Evolutionary conservation across 2,329 filamentous ascomycete species (phyloP).

Genomic region (Cercospora sp.): DNA sequence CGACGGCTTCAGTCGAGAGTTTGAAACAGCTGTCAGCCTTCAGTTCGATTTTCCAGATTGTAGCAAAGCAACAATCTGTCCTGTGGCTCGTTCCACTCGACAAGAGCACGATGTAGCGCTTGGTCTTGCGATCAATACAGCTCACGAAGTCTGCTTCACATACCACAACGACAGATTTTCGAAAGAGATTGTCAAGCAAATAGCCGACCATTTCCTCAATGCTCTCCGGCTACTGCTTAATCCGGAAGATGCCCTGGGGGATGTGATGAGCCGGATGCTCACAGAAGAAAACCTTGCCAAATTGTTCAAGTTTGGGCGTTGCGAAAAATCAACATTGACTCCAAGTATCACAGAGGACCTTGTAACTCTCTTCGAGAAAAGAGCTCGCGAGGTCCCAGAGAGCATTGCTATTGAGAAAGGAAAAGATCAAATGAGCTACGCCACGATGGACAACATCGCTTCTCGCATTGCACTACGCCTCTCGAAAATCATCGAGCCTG

Average conservation of each 20-base stretch:
- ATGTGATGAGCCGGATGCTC: not conserved
- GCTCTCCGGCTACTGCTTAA: not conserved
- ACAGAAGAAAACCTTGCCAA: not conserved
- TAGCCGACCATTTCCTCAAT: not conserved
- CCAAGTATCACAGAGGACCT: not conserved
- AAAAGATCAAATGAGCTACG: not conserved
- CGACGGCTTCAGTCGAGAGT: conserved; percentile 4
- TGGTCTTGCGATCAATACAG: not conserved
- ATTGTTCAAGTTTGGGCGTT: not conserved
- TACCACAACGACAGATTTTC: not conserved
- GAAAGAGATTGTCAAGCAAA: not conserved
- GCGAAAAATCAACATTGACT: not conserved
- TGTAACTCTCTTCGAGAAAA: not conserved
- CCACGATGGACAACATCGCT: not conserved
- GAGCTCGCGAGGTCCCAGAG: not conserved
- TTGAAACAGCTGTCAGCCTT: not conserved
- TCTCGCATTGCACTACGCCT: not conserved
- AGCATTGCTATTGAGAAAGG: not conserved
- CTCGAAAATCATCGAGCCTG: not conserved
- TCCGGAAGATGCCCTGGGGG: not conserved
- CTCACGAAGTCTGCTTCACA: not conserved
- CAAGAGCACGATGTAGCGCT: conserved; percentile 5
- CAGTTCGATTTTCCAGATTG: conserved; percentile 3
- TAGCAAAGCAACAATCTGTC: not conserved
- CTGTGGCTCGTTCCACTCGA: not conserved